Evolutionary conservation across 192 early-diverging fungal genomes (phyloP), one percentile per base, ranked within the genome.

Genomic region (Mortierella antarctica): DNA sequence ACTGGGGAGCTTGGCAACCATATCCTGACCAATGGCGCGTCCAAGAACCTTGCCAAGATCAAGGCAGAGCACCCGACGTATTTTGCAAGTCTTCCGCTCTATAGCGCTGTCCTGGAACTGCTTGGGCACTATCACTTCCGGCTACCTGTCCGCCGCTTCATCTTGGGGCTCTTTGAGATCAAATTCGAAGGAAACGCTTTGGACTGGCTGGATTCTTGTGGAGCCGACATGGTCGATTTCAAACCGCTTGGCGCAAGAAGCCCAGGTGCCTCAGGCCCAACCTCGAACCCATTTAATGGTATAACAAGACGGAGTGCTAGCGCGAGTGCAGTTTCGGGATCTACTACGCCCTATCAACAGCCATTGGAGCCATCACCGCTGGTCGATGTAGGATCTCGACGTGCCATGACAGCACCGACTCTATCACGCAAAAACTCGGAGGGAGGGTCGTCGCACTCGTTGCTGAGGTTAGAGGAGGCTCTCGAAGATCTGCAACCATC

Each of bases 1-100:
- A 88, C 95, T 53, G 92, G 93, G 50, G 93, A 94, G 73, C 83
- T 96, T 62, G 90, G 90, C 53, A 96, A 96, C 64, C 91, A 95
- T 67, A 94, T 96, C 71, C 75, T 95, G 40, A 90, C 93, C 8
- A 92, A 89, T 62, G 90, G 88, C n/a, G 93, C 93, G 4, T 93
- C 92, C 23, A 92, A 90, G 57, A 85, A 86, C 23, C 67, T 96
- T 8, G 85, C 89, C 51, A 90, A 84, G 89, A 72, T 95, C 57
- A 86, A 88, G 47, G 69, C 83, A 17, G 88, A 89, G 49, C 75
- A 92, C 63, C 86, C 92, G 1, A 74, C 86, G 18, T 82, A 84
- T 48, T 96, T 95, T 65, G 74, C 57, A 8, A 81, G 79, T 12
- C 65, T 88, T 4, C 45, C 80, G 0, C 70, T 95, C 7, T 96